phyloP scores from a whole-genome alignment of 768 basidiomycete genomes.

The Russula earlei region DNA sequence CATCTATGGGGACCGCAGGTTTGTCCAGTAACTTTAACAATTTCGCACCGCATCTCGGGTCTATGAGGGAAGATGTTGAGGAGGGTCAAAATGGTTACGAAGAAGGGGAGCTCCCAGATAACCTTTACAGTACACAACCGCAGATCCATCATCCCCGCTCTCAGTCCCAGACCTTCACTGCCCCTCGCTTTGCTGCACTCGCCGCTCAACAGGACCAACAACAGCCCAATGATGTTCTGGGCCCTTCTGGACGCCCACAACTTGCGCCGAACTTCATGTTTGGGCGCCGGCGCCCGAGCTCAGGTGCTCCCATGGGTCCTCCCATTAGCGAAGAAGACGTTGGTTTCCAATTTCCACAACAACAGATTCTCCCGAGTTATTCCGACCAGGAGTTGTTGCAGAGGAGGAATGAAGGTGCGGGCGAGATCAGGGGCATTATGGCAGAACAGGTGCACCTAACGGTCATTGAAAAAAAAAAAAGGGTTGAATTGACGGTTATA shows the following conservation, averaged over 20 bases:
- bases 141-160: constrained; percentile 58
- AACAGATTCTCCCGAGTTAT: constrained; percentile 28
- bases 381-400: constrained; percentile 31
- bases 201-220: constrained; percentile 57
- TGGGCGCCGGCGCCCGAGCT: constrained; percentile 47
- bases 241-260: constrained; percentile 77
- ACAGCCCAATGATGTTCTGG: constrained; percentile 37
- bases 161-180: constrained; percentile 77
- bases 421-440: constrained; percentile 85
- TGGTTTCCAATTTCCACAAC: constrained; percentile 78
- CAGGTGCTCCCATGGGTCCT: constrained; percentile 49
- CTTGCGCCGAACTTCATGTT: constrained; percentile 90
- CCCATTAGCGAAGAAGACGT: constrained; percentile 74
- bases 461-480: neutral
- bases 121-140: constrained; percentile 34
- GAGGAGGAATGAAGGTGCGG: constrained; percentile 49
- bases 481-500: constrained; percentile 7
- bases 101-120: constrained; percentile 72
- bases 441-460: constrained; percentile 70
- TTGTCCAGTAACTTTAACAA: constrained; percentile 55
- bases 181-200: constrained; percentile 80
- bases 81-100: constrained; percentile 47
- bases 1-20: constrained; percentile 56
- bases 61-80: constrained; percentile 78
- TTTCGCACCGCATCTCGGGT: constrained; percentile 70